Base-by-base conservation (phyloP, 176 grass and related monocot species). In the Ananas comosus region DNA sequence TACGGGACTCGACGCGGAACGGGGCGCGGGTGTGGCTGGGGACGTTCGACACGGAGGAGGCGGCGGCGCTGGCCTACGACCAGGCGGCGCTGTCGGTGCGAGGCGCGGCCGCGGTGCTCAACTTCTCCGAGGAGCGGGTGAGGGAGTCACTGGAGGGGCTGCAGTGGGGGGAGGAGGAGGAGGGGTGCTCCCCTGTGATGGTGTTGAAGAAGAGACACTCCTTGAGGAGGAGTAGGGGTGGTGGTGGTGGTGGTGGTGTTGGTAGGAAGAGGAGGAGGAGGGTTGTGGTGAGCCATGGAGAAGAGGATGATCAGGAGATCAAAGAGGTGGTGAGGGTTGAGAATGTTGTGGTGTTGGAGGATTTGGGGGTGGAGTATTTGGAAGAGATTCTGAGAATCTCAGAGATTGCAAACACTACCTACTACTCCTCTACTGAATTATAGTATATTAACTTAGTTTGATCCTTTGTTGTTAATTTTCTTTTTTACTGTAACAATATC, bases 1-100 rank as follows among this genome's bases (percentile, higher is more conserved):
- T 96, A 65, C 63, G 92, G 18, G 92, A 96, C 67, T 96, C 92
- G 9, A 91, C 78, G 48, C 78, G 88, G 68, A 77, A 84, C 78
- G 84, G 88, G 21, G 68, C 79, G 0, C 71, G 88, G 48, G 84
- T 91, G 57, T 91, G 88, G 88, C 80, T 91, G 4, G 88, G 88
- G 64, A 91, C 88, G 17, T 91, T 91, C 75, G 88, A 91, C 65
- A 87, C 69, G 75, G 64, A 81, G 0, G 75, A 91, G 72, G 84
- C 52, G 17, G 88, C 84, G 12, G 88, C 88, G 28, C 18, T 91
- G 72, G 88, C 88, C 0, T 91, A 91, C 84, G 88, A 91, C 79
- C 88, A 91, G 84, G 88, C 88, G 2, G 88, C 88, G 7, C 82
- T 87, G 64, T 66, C 88, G 17, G 74, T 82, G 79, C 78, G 88